A percentile compares a stretch with the other conserved stretches of the same genome.
Evolutionary conservation across 768 basidiomycete species (phyloP).

Genomic region (Boletus coccyginus): DNA sequence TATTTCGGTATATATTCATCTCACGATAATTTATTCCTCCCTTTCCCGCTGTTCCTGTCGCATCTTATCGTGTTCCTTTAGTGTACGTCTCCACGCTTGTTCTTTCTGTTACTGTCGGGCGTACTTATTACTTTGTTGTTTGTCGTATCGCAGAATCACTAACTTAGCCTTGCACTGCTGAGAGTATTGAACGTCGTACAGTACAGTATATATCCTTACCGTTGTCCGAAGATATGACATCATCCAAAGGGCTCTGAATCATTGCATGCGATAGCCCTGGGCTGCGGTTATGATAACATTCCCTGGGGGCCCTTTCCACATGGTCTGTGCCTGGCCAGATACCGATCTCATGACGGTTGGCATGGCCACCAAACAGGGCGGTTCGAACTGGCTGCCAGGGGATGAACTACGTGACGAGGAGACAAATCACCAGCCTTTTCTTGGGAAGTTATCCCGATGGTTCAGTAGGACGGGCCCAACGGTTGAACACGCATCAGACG

Average conservation of each 20-base stretch:
- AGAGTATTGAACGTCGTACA: no score
- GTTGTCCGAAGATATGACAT: background rate
- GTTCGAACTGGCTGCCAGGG: no score
- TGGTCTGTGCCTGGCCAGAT: no score
- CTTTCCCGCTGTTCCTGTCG: background rate
- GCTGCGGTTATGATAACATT: no score
- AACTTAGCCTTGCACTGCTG: background rate
- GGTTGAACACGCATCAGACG: background rate
- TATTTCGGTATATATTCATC: slow-evolving; percentile 3
- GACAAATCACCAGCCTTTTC: no score
- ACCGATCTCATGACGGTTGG: background rate
- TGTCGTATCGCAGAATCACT: background rate
- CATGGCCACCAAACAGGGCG: background rate
- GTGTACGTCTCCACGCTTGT: background rate
- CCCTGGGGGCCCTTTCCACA: background rate
- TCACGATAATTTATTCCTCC: slow-evolving; percentile 8
- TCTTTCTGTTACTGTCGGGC: background rate
- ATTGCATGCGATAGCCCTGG: background rate
- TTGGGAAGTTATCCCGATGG: background rate
- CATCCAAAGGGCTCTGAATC: background rate
- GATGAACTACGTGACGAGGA: no score
- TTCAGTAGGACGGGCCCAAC: background rate
- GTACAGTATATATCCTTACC: background rate
- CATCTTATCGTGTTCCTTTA: background rate
- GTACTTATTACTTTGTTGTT: background rate